Percentiles rank a stretch among this genome's conserved stretches.
Conservation (phyloP, 768 basidiomycete genomes). For the Auricularia sp. region DNA sequence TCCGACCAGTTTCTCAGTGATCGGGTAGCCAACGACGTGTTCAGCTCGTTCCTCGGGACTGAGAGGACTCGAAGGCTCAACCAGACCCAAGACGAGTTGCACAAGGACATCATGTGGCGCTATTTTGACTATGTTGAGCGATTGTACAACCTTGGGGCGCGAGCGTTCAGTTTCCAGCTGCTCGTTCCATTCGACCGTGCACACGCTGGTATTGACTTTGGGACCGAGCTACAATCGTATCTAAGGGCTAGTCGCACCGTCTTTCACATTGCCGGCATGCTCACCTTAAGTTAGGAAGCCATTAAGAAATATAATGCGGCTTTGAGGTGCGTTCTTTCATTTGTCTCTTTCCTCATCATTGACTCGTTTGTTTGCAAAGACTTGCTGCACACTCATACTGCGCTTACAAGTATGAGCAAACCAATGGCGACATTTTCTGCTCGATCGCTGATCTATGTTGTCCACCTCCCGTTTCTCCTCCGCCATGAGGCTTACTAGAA, state of each 20-base stretch:
- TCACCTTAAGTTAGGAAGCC: not conserved
- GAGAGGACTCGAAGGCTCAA: not conserved
- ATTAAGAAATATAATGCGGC: not conserved
- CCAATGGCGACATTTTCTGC: not conserved
- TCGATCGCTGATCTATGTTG: not conserved
- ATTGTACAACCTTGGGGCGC: not conserved
- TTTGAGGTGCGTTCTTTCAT: not conserved
- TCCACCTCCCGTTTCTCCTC: not conserved
- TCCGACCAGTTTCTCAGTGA: not conserved
- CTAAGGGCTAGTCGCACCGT: no score
- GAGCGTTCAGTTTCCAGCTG: not conserved
- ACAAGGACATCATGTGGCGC: not conserved
- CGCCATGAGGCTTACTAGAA: not conserved
- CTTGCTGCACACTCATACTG: not conserved
- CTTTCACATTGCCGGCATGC: no score
- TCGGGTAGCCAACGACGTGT: not conserved
- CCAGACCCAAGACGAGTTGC: not conserved
- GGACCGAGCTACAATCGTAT: not conserved
- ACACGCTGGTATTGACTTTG: not conserved
- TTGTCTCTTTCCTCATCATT: not conserved
- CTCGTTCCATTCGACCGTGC: conserved; percentile 1
- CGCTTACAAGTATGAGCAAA: not conserved
- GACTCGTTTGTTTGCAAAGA: not conserved
- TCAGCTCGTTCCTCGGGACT: not conserved
- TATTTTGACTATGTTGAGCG: not conserved